Base-by-base conservation (phyloP, 352 stramenopile species). In the Pythium pyrilobum region DNA sequence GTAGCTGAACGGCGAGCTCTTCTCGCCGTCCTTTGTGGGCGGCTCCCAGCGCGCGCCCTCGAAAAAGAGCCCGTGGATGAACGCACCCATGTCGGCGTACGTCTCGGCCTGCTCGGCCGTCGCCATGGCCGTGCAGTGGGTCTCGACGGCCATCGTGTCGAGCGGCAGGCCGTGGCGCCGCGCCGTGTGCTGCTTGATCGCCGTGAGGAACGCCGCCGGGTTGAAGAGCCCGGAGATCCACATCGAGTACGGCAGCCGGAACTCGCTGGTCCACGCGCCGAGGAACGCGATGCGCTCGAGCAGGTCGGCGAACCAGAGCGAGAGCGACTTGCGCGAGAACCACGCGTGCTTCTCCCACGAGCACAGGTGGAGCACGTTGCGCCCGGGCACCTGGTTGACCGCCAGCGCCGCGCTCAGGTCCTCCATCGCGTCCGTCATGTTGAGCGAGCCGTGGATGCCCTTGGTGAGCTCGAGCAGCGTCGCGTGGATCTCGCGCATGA, bases 61-160 rank as follows among this genome's bases (percentile, higher is more conserved):
- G 36, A 98, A 80, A 66, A 86, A 98, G 10, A 99, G 57, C 16
- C 95, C 96, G 56, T 98, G 91, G 40, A 98, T 82, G 46, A 97
- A 98, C 1, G 85, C 79, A 6, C 96, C 96, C 71, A 84, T 85
- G 40, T 90, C 79, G 3, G 79, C 62, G 40, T 87, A 77, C 28
- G 62, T 72, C 59, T 98, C 89, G 10, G 62, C 69, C 23, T 74
- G 73, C 16, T 86, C 83, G 3, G 68, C 33, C 25, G 71, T 65
- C 45, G 63, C 56, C 31, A 95, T 82, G 2, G 73, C 93, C 20
- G 87, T 96, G 10, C 97, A 69, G 56, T 98, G 89, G n/a, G 92
- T 98, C 60, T 98, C 93, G 34, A 96, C 96, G 10, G 85, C 92
- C 78, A 97, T 96, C 12, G 92, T 77, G 53, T 98, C 92, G 24